These are phyloP conservation scores for Fusarium sp. DNA, from an alignment of 2,329 filamentous ascomycete species.

Conservation along the genomic window DNA sequence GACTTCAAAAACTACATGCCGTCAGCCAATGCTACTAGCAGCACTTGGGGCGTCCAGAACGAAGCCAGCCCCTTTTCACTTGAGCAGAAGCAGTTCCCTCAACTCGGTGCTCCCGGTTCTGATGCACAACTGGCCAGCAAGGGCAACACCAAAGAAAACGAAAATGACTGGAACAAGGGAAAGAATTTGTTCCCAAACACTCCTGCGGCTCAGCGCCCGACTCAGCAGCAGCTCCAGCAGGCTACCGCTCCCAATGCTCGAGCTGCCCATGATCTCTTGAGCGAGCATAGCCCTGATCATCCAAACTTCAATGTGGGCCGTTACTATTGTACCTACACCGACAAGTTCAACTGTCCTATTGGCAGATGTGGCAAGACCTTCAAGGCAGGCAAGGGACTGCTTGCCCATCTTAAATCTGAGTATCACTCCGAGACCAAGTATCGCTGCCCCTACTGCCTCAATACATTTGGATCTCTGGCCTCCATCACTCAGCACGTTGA, in stretches of 20 bases:
- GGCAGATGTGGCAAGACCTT: slow-evolving; percentile 63
- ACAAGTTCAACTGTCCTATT: slow-evolving; percentile 68
- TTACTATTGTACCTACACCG: slow-evolving; percentile 60
- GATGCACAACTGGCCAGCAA: neutral
- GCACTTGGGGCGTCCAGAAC: neutral
- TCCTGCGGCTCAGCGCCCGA: slow-evolving; percentile 36
- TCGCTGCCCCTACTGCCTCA: slow-evolving; percentile 61
- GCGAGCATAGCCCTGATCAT: slow-evolving; percentile 61
- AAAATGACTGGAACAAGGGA: slow-evolving; percentile 28
- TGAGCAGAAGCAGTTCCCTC: slow-evolving; percentile 37
- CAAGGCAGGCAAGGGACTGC: slow-evolving; percentile 50
- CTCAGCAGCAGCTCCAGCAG: slow-evolving; percentile 36
- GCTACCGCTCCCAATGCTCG: slow-evolving; percentile 28
- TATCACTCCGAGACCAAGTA: slow-evolving; percentile 55
- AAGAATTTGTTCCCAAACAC: slow-evolving; percentile 47
- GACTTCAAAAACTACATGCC: slow-evolving; percentile 50
- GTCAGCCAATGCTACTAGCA: neutral
- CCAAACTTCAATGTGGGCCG: slow-evolving; percentile 61
- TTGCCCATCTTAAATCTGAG: slow-evolving; percentile 60
- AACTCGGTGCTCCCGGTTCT: slow-evolving; percentile 18
- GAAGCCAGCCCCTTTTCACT: slow-evolving; percentile 17
- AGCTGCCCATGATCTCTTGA: slow-evolving; percentile 32
- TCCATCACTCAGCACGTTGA: slow-evolving; percentile 65
- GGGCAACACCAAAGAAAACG: slow-evolving; percentile 20
- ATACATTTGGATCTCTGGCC: slow-evolving; percentile 57